These are phyloP conservation scores for Lentinula lateritia DNA, from an alignment of 768 basidiomycete genomes.

Conservation along the genomic window DNA sequence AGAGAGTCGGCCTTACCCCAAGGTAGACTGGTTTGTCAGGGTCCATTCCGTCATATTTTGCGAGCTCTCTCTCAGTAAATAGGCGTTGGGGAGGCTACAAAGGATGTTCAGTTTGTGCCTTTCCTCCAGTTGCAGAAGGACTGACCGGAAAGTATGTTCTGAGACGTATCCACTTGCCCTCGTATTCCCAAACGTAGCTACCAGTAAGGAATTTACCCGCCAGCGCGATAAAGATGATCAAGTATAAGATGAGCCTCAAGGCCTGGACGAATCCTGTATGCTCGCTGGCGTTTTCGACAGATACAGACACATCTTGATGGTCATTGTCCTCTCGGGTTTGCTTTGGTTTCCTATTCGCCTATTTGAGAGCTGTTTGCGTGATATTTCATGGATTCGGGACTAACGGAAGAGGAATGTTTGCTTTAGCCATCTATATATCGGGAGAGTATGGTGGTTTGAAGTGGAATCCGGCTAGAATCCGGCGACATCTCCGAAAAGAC, in stretches of 20 bases:
- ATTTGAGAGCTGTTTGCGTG: background rate
- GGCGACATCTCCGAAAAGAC: no score
- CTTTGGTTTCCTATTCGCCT: background rate
- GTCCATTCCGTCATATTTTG: slow-evolving; percentile 66
- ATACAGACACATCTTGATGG: background rate
- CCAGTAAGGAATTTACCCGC: slow-evolving; percentile 83
- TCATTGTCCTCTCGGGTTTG: background rate
- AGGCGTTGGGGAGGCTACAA: slow-evolving; percentile 51
- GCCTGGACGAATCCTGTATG: slow-evolving; percentile 43
- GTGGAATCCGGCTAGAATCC: no score
- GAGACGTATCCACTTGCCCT: slow-evolving; percentile 54
- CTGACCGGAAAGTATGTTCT: slow-evolving; percentile 61
- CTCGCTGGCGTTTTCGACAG: no score
- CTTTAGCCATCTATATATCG: background rate
- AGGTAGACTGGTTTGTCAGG: slow-evolving; percentile 71
- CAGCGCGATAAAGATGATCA: slow-evolving; percentile 47
- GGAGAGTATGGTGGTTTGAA: no score
- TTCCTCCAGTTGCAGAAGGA: background rate
- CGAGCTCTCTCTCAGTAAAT: slow-evolving; percentile 70
- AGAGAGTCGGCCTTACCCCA: slow-evolving; percentile 49
- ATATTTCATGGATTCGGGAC: background rate
- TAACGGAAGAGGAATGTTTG: background rate
- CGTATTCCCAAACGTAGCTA: slow-evolving; percentile 82
- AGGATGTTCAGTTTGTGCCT: background rate
- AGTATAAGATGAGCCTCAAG: slow-evolving; percentile 67